Conservation (phyloP, 371 early-diverging fungal species). For the Rhizomucor pusillus region DNA sequence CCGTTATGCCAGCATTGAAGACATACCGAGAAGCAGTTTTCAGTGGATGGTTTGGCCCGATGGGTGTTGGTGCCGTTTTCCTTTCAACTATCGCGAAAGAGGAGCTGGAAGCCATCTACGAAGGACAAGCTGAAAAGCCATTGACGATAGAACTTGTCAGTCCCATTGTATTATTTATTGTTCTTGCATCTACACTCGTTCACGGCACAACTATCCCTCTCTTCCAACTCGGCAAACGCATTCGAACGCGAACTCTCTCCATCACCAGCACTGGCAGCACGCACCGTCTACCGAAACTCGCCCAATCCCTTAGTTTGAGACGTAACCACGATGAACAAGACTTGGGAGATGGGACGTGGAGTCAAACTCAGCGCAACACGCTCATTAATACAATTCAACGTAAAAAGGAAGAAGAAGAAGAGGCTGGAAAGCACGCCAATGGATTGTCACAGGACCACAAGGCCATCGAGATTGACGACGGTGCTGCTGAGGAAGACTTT, state of each 20-base stretch:
- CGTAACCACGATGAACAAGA: constrained; percentile 9
- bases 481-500: constrained; percentile 45
- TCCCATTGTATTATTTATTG: constrained; percentile 72
- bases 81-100: constrained; percentile 63
- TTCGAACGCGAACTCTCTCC: constrained; percentile 46
- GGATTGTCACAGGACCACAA: constrained; percentile 2
- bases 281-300: constrained; percentile 44
- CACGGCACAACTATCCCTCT: constrained; percentile 84
- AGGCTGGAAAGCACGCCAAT: constrained; percentile 5
- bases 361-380: constrained; percentile 38
- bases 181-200: constrained; percentile 72
- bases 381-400: constrained; percentile 33
- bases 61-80: constrained; percentile 82
- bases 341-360: constrained; percentile 25
- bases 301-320: constrained; percentile 20
- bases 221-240: constrained; percentile 61
- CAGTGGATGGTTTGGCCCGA: constrained; percentile 97
- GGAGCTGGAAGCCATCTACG: constrained; percentile 36
- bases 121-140: constrained; percentile 18
- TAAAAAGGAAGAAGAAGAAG: constrained; percentile 6
- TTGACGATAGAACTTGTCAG: constrained; percentile 36
- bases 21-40: constrained; percentile 84
- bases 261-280: constrained; percentile 42
- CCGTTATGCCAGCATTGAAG: constrained; percentile 70
- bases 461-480: constrained; percentile 26